phyloP scores from a whole-genome alignment of 148 eudicot genomes.

The Rhododendron mucronatum region DNA sequence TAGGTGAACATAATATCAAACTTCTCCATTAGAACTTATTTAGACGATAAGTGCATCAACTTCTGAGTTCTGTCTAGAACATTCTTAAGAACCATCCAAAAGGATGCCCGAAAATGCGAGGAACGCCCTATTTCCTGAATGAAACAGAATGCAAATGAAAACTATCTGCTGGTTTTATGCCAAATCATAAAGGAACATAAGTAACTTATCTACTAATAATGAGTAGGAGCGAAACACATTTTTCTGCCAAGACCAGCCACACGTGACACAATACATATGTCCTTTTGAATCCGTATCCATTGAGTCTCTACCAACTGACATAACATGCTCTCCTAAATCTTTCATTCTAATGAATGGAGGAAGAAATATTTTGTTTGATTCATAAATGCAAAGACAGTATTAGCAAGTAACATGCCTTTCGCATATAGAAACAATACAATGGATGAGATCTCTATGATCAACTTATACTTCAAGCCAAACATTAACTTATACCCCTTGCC shows the following conservation, averaged over 20 bases:
- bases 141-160: background rate
- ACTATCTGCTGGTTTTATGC: background rate
- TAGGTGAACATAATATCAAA: background rate
- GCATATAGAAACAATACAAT: background rate
- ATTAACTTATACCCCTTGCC: background rate
- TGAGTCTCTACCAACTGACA: background rate
- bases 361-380: background rate
- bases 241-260: background rate
- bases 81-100: background rate
- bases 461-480: background rate
- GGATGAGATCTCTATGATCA: background rate
- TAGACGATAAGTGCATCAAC: background rate
- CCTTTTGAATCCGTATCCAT: background rate
- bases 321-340: background rate
- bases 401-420: background rate
- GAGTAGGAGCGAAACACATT: background rate
- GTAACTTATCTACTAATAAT: background rate
- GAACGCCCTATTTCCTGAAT: background rate
- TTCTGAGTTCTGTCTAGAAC: background rate
- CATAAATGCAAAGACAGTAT: background rate
- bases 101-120: background rate
- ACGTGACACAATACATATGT: background rate
- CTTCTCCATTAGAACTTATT: background rate
- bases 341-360: background rate
- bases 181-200: background rate